Evolutionary conservation across 2,329 filamentous ascomycete genomes (phyloP).

Genomic region (Mycosphaerella sp.): DNA sequence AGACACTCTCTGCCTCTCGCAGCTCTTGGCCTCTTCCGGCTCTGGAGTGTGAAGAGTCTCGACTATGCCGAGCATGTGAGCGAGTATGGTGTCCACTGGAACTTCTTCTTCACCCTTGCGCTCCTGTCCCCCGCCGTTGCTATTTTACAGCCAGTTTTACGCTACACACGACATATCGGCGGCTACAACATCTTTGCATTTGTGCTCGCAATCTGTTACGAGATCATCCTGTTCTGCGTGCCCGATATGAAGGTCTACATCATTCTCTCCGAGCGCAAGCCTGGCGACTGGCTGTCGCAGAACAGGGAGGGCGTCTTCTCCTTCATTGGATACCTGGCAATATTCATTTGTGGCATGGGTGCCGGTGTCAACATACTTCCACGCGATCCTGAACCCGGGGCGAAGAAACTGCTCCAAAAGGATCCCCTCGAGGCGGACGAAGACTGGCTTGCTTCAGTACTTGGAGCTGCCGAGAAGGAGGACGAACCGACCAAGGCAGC

Average conservation of each 20-base stretch:
- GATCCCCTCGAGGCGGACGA: constrained; percentile 33
- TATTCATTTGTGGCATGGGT: constrained; percentile 85
- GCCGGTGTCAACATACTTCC: constrained; percentile 75
- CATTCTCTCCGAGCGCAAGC: constrained; percentile 67
- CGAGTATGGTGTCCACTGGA: constrained; percentile 98
- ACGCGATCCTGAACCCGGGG: constrained; percentile 33
- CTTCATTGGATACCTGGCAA: constrained; percentile 86
- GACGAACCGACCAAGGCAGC: constrained; percentile 7
- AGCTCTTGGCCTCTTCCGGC: constrained; percentile 68
- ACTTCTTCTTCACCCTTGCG: constrained; percentile 96
- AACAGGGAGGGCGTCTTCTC: constrained; percentile 96
- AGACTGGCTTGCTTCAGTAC: constrained; percentile 35
- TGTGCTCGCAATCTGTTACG: constrained; percentile 62
- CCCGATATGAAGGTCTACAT: constrained; percentile 70
- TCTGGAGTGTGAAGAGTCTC: constrained; percentile 85
- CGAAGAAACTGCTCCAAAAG: constrained; percentile 14
- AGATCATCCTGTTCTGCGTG: constrained; percentile 69
- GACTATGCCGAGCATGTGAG: constrained; percentile 97
- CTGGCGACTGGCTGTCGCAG: constrained; percentile 65
- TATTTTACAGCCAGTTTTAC: constrained; percentile 66
- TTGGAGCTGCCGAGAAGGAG: constrained; percentile 22
- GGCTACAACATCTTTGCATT: constrained; percentile 66
- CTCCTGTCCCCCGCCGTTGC: constrained; percentile 85
- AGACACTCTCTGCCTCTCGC: constrained; percentile 80
- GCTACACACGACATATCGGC: constrained; percentile 57